phyloP scores from a whole-genome alignment of 176 grass and related monocot genomes.

The Triticum timopheevii region DNA sequence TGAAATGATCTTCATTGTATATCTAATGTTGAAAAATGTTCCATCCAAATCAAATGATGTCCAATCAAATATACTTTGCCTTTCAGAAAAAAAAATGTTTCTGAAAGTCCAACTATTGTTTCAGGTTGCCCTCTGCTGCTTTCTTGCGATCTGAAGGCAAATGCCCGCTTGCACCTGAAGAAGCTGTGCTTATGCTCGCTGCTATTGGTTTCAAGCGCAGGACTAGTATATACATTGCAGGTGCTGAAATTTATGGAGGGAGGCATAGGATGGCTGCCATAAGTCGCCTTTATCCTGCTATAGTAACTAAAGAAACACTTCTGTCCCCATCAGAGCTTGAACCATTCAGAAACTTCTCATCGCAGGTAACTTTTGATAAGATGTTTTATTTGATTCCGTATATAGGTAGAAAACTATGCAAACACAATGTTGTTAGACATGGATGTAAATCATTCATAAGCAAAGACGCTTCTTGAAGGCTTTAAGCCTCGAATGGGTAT shows the following conservation, averaged over 20 bases:
- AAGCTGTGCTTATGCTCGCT: conserved; percentile 94
- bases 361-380: conserved; percentile 62
- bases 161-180: conserved; percentile 95
- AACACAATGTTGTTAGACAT: background rate
- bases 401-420: conserved; percentile 20
- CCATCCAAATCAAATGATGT: conserved; percentile 1
- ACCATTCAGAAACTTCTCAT: conserved; percentile 86
- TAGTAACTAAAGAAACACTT: conserved; percentile 92
- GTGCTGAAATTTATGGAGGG: conserved; percentile 95
- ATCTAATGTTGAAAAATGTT: background rate
- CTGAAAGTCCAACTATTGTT: conserved; percentile 18
- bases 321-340: conserved; percentile 77
- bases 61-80: conserved; percentile 10
- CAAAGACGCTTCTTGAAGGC: background rate
- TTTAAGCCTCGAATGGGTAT: background rate
- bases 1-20: background rate
- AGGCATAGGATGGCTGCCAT: conserved; percentile 85
- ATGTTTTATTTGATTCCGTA: conserved; percentile 11
- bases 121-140: conserved; percentile 81
- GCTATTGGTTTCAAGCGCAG: conserved; percentile 89
- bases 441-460: background rate
- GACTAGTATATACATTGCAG: conserved; percentile 86
- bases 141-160: conserved; percentile 87
- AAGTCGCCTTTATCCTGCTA: conserved; percentile 81
- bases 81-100: background rate